phyloP scores from a whole-genome alignment of 768 basidiomycete genomes.

The Macrolepiota albuminosa region DNA sequence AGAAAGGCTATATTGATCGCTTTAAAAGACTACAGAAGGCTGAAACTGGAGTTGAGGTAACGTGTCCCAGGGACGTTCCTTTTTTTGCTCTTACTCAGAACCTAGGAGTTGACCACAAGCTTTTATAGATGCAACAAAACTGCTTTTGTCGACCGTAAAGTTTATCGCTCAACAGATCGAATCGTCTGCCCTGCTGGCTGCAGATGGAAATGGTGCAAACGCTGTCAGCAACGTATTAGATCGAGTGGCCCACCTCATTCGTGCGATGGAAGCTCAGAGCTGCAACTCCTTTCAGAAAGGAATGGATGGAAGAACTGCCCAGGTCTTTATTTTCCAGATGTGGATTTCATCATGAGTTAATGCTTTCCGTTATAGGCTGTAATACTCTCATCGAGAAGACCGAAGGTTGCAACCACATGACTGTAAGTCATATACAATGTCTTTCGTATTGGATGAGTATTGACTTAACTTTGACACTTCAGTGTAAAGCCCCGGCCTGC shows the following conservation, averaged over 20 bases:
- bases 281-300: constrained; percentile 45
- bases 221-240: constrained; percentile 41
- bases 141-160: constrained; percentile 45
- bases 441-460: background rate
- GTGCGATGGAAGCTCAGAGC: constrained; percentile 55
- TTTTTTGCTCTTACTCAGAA: background rate
- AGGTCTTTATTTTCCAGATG: constrained; percentile 21
- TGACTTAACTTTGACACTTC: background rate
- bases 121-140: constrained; percentile 42
- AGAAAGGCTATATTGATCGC: constrained; percentile 32
- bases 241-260: constrained; percentile 28
- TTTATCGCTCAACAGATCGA: constrained; percentile 33
- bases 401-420: constrained; percentile 56
- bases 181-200: constrained; percentile 51
- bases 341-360: background rate
- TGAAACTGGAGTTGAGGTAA: constrained; percentile 34
- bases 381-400: constrained; percentile 46
- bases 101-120: background rate
- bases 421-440: constrained; percentile 28
- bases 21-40: constrained; percentile 43
- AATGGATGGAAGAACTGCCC: constrained; percentile 67
- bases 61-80: constrained; percentile 44
- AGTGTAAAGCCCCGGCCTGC: constrained; percentile 56
- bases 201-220: constrained; percentile 55
- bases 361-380: constrained; percentile 29